Base-by-base conservation (phyloP, 2,329 filamentous ascomycete genomes). In the Trichocomaceae sp. region DNA sequence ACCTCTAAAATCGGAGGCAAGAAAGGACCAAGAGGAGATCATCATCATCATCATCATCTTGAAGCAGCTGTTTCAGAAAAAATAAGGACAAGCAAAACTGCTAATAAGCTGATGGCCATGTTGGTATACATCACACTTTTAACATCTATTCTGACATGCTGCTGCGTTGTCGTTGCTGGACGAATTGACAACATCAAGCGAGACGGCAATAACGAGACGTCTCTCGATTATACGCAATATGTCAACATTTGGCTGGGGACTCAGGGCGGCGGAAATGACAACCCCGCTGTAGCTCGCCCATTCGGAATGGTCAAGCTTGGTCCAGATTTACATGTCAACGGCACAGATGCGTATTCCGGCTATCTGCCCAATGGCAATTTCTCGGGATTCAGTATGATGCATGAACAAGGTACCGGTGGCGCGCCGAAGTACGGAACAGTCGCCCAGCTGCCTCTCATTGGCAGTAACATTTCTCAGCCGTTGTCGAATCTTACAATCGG, bases 301-400 rank as follows among this genome's bases (percentile, higher is more conserved):
- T 82, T 79, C 61, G 79, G 77, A 33, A 76, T 83, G 66, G 79
- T 77, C 33, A 83, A 82, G 62, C 76, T 79, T 1, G 78, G 79
- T 2, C 77, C 79, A 37, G 78, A 83, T 60, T 76, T 79, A 1
- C 63, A 75, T 46, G 72, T 70, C 50, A 79, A 72, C 58, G 80
- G 82, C 47, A 78, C 82, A 56, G 80, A 77, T 45, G 80, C 80
- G 0, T 83, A 82, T 63, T 77, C 79, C 3, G 76, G 72, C 2
- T 78, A 81, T 59, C 22, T 57, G 19, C 33, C 83, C 81, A 74
- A 74, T 1, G 72, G 71, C 29, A 70, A 71, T n/a, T 69, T 82
- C 47, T 76, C 75, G 1, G 80, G 80, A 2, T 82, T 82, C 64
- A 72, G 69, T 1, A 66, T 75, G 8, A 77, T 79, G 73, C 79